Evolutionary conservation across 768 basidiomycete species (phyloP).

Genomic region (Lactarius pseudohatsudake): DNA sequence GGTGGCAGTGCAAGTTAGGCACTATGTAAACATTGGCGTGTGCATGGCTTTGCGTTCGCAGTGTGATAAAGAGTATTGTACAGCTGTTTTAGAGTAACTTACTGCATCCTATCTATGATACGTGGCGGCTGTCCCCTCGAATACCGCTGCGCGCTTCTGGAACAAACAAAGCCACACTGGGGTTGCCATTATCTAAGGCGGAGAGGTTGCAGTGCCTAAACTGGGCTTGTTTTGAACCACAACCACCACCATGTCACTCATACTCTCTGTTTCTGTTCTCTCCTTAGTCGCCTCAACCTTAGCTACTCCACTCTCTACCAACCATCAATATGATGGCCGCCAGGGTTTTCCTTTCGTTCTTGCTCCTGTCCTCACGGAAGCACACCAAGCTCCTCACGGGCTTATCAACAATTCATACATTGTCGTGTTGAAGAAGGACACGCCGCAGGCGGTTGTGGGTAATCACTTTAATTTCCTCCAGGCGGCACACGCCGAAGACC

Average conservation of each 20-base stretch:
- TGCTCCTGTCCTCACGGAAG: constrained; percentile 54
- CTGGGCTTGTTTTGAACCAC: constrained; percentile 33
- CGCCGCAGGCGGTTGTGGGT: constrained; percentile 54
- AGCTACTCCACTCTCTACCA: constrained; percentile 48
- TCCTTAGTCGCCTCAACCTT: constrained; percentile 42
- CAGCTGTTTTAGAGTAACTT: background rate
- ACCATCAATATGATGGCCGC: constrained; percentile 36
- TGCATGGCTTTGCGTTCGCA: background rate
- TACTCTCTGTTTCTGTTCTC: constrained; percentile 32
- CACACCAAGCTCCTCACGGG: constrained; percentile 62
- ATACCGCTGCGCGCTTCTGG: background rate
- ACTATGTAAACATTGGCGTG: background rate
- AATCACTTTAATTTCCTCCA: constrained; percentile 82
- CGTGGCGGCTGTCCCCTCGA: background rate
- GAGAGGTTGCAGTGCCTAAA: background rate
- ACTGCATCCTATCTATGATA: background rate
- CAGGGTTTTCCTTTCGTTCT: constrained; percentile 47
- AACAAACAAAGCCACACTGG: constrained; percentile 22
- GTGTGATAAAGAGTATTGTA: background rate
- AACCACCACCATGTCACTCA: constrained; percentile 36
- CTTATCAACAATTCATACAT: constrained; percentile 92
- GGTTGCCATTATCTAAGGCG: background rate
- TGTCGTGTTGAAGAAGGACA: constrained; percentile 77
- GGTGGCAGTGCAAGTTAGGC: background rate
- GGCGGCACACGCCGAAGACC: constrained; percentile 54